A percentile compares a stretch with the other conserved stretches of the same genome.
phyloP scores from a whole-genome alignment of 163 green algal genomes.

The Coccomyxa subellipsoidea region DNA sequence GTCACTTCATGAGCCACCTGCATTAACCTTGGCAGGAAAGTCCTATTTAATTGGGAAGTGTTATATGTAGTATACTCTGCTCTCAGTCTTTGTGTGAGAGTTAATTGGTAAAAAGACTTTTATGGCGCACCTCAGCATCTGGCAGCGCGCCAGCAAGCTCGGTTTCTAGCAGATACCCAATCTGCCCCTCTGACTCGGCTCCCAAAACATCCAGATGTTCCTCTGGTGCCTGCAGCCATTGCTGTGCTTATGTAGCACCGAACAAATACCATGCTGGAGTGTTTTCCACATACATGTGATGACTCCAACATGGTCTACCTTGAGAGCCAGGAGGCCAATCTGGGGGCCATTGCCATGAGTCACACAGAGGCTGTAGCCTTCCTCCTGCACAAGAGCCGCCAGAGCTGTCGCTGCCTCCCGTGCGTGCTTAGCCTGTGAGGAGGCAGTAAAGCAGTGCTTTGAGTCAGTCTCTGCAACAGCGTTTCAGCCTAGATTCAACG shows the following conservation, averaged over 20 bases:
- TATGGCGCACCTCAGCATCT: slow-evolving; percentile 20
- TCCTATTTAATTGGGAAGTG: too few relatives aligned
- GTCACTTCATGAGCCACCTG: background rate
- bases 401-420: slow-evolving; percentile 20
- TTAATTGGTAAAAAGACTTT: too few relatives aligned
- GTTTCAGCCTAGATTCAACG: too few relatives aligned
- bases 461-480: too few relatives aligned
- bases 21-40: too few relatives aligned
- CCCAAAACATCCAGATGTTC: slow-evolving; percentile 35
- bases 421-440: slow-evolving; percentile 1
- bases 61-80: too few relatives aligned
- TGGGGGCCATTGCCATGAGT: slow-evolving; percentile 42
- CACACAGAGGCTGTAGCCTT: slow-evolving; percentile 14
- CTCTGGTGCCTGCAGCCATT: background rate
- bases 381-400: slow-evolving; percentile 10
- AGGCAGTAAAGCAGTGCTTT: background rate
- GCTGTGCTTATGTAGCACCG: too few relatives aligned
- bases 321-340: slow-evolving; percentile 30
- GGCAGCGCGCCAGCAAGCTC: slow-evolving; percentile 14
- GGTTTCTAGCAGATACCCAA: slow-evolving; percentile 27
- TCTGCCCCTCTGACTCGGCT: slow-evolving; percentile 37
- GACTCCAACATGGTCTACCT: background rate
- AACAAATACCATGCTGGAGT: too few relatives aligned
- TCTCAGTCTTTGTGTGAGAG: too few relatives aligned
- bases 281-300: background rate